A percentile compares a stretch with the other conserved stretches of the same genome.
Conservation (phyloP, 495 filamentous ascomycete genomes). For the Talaromyces nanjingensis region DNA sequence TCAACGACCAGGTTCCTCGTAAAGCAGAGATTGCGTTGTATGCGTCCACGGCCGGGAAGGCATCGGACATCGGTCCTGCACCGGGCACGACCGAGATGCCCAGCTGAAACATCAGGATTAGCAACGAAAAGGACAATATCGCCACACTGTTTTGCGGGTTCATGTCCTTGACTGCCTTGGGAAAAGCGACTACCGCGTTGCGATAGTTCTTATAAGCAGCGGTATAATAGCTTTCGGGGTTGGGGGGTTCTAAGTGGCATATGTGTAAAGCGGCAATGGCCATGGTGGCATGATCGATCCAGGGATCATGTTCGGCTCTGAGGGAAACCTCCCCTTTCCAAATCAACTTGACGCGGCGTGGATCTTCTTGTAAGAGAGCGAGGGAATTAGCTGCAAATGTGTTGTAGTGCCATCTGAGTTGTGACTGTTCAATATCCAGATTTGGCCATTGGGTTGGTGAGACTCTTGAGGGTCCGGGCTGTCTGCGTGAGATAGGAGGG, state of each 20-base stretch:
- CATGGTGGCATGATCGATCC: neutral
- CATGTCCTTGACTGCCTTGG: slow-evolving; percentile 8
- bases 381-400: neutral
- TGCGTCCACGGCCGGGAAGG: slow-evolving; percentile 1
- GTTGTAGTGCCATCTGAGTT: slow-evolving; percentile 7
- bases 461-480: neutral
- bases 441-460: slow-evolving; percentile 3
- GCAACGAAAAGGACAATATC: slow-evolving; percentile 6
- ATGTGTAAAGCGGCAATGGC: slow-evolving; percentile 8
- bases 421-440: slow-evolving; percentile 3
- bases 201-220: slow-evolving; percentile 8
- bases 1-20: slow-evolving; percentile 8
- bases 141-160: slow-evolving; percentile 7
- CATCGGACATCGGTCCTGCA: slow-evolving; percentile 8
- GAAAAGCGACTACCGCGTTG: slow-evolving; percentile 8
- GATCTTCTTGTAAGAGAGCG: slow-evolving; percentile 5
- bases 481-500: neutral
- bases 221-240: slow-evolving; percentile 5
- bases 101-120: slow-evolving; percentile 9
- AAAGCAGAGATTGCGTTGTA: slow-evolving; percentile 6
- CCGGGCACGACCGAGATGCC: slow-evolving; percentile 8
- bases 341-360: slow-evolving; percentile 3
- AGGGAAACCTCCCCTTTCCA: slow-evolving; percentile 8
- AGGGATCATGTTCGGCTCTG: neutral
- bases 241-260: slow-evolving; percentile 6